Base-by-base conservation (phyloP, 2,329 filamentous ascomycete genomes). In the Aspergillus quadricinctus region DNA sequence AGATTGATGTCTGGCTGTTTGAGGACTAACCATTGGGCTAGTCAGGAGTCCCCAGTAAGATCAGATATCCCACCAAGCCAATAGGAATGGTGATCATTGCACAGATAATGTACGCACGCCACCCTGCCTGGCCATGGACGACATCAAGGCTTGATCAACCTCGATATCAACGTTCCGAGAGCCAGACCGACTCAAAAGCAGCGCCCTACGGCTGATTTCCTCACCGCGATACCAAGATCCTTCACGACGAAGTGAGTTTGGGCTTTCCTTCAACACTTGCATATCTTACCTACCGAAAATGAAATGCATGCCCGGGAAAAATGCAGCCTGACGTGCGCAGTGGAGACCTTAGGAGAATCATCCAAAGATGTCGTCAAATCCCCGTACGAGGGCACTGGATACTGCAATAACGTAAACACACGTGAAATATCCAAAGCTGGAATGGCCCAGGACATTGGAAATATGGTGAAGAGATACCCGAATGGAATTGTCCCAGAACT, bases 61-160 rank as follows among this genome's bases (percentile, higher is more conserved):
- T 65, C 28, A 83, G 75, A 48, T 77, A 78, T 0, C 82, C 81
- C 0, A 80, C 60, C 4, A 84, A 69, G 0, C 78, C 80, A 3
- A 84, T 69, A 0, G 81, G 80, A 11, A 85, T 79, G 1, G 83
- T 84, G 56, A 85, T 81, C 4, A 84, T 56, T 3, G 80, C 72
- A 52, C 75, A 76, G 64, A 83, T 80, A 48, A 82, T 80, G 61
- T 83, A 84, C 72, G 84, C 81, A 84, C 80, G 69, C 78, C 79
- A 81, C 0, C 78, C 80, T 1, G 73, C 74, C 0, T 81, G 69
- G 0, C 79, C 79, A 25, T 76, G 66, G 3, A 80, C 70, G 1
- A 76, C 78, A 37, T 80, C 70, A 0, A 80, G 69, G 1, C 72
- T 65, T 78, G 76, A 83, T 79, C 14, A 83, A 68, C 0, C 80